A percentile compares a stretch with the other conserved stretches of the same genome.
These are phyloP conservation scores for Sistotremastrum niveocremeum DNA, from an alignment of 768 basidiomycete genomes.

Conservation along the genomic window DNA sequence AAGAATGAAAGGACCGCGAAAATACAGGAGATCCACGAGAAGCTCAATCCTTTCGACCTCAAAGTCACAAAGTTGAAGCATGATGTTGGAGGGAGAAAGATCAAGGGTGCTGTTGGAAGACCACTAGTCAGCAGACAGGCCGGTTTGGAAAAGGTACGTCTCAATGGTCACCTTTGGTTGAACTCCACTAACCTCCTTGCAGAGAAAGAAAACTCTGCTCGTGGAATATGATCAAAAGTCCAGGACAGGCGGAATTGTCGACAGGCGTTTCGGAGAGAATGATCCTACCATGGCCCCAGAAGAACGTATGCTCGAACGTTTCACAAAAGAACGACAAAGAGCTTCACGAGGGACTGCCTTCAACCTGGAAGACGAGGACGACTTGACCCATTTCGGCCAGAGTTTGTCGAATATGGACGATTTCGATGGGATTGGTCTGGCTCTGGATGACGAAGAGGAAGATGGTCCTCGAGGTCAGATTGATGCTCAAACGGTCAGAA, in stretches of 20 bases:
- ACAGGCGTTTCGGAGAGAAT: constrained; percentile 93
- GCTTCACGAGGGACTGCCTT: constrained; percentile 62
- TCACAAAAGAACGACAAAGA: constrained; percentile 80
- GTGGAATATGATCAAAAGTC: constrained; percentile 78
- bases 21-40: constrained; percentile 71
- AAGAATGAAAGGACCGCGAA: constrained; percentile 71
- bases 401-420: constrained; percentile 76
- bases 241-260: constrained; percentile 78
- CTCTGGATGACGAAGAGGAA: constrained; percentile 37
- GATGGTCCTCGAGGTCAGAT: constrained; percentile 53
- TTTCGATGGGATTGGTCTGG: constrained; percentile 59
- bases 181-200: constrained; percentile 1
- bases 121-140: constrained; percentile 85
- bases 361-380: constrained; percentile 86
- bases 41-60: constrained; percentile 88
- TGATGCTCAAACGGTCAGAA: constrained; percentile 49
- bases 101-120: constrained; percentile 70
- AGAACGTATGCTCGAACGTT: constrained; percentile 93
- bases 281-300: constrained; percentile 87
- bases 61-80: constrained; percentile 88
- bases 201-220: constrained; percentile 80
- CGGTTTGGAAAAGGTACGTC: constrained; percentile 72
- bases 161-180: background rate
- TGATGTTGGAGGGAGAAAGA: constrained; percentile 77
- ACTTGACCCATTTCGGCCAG: constrained; percentile 85